Evolutionary conservation across 148 eudicot species (phyloP).

Genomic region (Rhododendron williamsianum): DNA sequence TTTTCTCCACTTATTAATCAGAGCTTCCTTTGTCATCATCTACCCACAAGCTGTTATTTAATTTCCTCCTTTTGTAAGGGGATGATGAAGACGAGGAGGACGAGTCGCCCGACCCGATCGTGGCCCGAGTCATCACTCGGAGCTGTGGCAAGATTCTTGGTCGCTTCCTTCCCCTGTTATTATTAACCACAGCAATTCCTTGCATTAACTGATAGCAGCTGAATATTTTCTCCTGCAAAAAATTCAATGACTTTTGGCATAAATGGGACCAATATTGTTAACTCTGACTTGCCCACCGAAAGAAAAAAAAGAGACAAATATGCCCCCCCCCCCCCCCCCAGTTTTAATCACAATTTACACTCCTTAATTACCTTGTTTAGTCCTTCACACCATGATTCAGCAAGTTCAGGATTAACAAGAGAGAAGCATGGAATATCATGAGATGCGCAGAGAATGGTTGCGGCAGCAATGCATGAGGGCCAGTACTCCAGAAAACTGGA

Average conservation of each 20-base stretch:
- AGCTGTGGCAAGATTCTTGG: constrained; percentile 54
- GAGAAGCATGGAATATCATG: constrained; percentile 72
- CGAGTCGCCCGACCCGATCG: constrained; percentile 33
- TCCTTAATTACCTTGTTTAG: constrained; percentile 61
- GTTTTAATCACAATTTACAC: not conserved
- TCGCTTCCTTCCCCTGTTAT: constrained; percentile 30
- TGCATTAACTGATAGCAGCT: constrained; percentile 63
- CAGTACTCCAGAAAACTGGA: constrained; percentile 60
- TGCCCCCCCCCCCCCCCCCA: not conserved
- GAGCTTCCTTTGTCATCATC: constrained; percentile 62
- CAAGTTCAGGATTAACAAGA: constrained; percentile 51
- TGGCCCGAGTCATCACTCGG: constrained; percentile 52
- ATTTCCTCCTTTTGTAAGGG: constrained; percentile 63
- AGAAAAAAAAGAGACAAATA: not conserved
- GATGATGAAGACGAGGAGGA: constrained; percentile 57
- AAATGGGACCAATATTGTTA: not conserved
- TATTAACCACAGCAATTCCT: constrained; percentile 20
- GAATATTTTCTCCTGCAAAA: constrained; percentile 58
- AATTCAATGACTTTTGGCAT: not conserved
- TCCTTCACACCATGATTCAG: constrained; percentile 86
- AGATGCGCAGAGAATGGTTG: constrained; percentile 77
- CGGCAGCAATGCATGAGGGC: constrained; percentile 92
- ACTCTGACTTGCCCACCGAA: not conserved
- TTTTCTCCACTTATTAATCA: constrained; percentile 22
- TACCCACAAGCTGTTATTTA: constrained; percentile 50